Evolutionary conservation across 768 basidiomycete species (phyloP).

Genomic region (Antrodiella citrinella): DNA sequence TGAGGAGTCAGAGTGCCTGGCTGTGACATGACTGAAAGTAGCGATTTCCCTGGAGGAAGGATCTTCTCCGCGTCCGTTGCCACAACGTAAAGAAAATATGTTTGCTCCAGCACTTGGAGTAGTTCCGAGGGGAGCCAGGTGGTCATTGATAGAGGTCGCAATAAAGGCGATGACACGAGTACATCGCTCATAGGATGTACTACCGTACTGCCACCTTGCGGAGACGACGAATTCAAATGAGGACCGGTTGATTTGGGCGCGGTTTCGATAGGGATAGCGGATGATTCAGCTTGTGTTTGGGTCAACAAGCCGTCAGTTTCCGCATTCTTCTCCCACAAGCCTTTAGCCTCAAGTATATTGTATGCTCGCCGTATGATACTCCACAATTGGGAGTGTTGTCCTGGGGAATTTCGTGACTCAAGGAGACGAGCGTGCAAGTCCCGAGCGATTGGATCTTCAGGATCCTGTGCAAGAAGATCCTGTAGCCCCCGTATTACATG

Average conservation of each 20-base stretch:
- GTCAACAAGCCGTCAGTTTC: not conserved
- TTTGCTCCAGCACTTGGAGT: constrained; percentile 45
- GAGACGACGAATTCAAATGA: not conserved
- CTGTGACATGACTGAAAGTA: constrained; percentile 51
- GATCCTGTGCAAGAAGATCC: too few species aligned
- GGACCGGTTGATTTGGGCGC: not conserved
- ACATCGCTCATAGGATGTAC: too few species aligned
- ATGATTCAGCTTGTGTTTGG: not conserved
- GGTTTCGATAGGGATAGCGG: not conserved
- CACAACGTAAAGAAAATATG: constrained; percentile 61
- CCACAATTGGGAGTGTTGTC: too few species aligned
- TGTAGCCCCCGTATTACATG: too few species aligned
- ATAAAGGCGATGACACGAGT: too few species aligned
- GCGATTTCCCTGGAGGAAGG: constrained; percentile 66
- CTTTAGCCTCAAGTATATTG: too few species aligned
- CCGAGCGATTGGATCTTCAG: too few species aligned
- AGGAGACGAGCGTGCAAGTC: not conserved
- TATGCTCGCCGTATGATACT: too few species aligned
- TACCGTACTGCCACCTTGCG: too few species aligned
- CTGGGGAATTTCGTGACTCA: too few species aligned
- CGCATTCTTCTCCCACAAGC: not conserved
- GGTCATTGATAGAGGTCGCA: constrained; percentile 16
- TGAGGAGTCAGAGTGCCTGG: constrained; percentile 10
- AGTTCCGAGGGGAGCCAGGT: constrained; percentile 46
- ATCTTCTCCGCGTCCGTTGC: constrained; percentile 51